These are phyloP conservation scores for Cordyceps cateniannulata DNA, from an alignment of 2,329 filamentous ascomycete genomes.

Conservation along the genomic window DNA sequence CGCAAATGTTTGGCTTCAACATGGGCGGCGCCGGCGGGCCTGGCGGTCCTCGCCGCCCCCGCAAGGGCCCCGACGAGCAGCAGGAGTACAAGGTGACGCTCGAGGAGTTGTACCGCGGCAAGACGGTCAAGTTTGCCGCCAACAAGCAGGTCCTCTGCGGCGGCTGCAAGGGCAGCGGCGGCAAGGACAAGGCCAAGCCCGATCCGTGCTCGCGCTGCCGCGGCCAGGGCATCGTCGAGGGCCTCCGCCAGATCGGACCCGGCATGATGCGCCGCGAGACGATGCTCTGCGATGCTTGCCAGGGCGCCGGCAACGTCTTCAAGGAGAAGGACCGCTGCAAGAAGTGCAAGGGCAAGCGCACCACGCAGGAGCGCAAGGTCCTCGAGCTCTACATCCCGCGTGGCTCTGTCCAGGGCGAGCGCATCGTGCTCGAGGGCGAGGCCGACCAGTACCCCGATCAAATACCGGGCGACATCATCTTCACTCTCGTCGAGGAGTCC, in stretches of 20 bases:
- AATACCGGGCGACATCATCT: constrained; percentile 87
- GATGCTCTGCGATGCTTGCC: constrained; percentile 74
- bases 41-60: constrained; percentile 53
- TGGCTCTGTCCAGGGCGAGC: constrained; percentile 79
- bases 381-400: constrained; percentile 94
- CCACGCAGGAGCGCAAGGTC: constrained; percentile 82
- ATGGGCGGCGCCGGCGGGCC: constrained; percentile 48
- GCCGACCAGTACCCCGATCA: constrained; percentile 88
- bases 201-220: constrained; percentile 78
- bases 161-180: constrained; percentile 81
- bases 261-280: constrained; percentile 78
- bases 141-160: constrained; percentile 90
- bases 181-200: constrained; percentile 84
- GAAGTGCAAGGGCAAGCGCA: constrained; percentile 93
- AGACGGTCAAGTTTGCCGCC: constrained; percentile 93
- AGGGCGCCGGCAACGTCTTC: constrained; percentile 77
- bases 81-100: constrained; percentile 86
- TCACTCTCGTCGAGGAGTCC: constrained; percentile 73
- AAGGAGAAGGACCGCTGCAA: constrained; percentile 98
- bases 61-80: constrained; percentile 76
- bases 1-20: constrained; percentile 83
- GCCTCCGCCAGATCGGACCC: constrained; percentile 76
- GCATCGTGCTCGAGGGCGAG: constrained; percentile 85
- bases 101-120: constrained; percentile 96
- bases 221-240: constrained; percentile 70